Conservation (phyloP, 2,329 filamentous ascomycete species). For the Paecilomyces variotii region DNA sequence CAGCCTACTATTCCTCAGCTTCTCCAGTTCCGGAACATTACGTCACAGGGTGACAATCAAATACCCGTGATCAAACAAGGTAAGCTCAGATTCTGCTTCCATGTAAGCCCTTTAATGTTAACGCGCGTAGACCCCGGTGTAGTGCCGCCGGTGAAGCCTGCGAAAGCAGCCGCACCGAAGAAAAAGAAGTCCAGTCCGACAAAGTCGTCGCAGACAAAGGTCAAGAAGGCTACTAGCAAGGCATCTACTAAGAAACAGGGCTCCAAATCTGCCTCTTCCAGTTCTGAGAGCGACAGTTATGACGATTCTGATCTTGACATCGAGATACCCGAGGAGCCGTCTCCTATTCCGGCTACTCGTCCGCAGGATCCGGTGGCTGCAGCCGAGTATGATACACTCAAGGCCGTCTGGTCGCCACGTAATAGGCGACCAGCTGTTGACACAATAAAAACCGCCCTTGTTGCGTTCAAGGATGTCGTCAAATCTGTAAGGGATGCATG, state of each 20-base stretch:
- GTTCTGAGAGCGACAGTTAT: slow-evolving; percentile 43
- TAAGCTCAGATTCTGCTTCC: not conserved
- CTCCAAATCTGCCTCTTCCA: slow-evolving; percentile 32
- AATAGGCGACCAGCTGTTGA: slow-evolving; percentile 42
- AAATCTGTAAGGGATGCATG: slow-evolving; percentile 54
- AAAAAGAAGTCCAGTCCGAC: slow-evolving; percentile 14
- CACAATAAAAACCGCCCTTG: slow-evolving; percentile 47
- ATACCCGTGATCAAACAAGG: not conserved
- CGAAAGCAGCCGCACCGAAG: slow-evolving; percentile 9
- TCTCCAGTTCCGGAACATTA: not conserved
- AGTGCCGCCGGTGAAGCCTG: slow-evolving; percentile 8
- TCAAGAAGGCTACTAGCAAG: slow-evolving; percentile 17
- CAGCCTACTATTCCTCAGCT: not conserved
- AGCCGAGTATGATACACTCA: slow-evolving; percentile 52
- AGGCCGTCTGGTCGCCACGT: slow-evolving; percentile 53
- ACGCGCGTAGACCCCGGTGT: not conserved
- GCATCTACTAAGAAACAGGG: slow-evolving; percentile 14
- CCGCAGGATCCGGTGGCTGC: slow-evolving; percentile 46
- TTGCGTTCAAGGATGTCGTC: slow-evolving; percentile 52
- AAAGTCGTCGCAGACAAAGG: slow-evolving; percentile 10
- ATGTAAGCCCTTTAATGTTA: not conserved
- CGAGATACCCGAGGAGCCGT: slow-evolving; percentile 45
- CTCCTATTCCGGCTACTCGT: slow-evolving; percentile 46
- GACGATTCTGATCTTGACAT: slow-evolving; percentile 44
- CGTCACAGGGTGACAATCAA: not conserved